Evolutionary conservation across 176 grass and related monocot genomes (phyloP).

Genomic region (Urochloa ruziziensis): DNA sequence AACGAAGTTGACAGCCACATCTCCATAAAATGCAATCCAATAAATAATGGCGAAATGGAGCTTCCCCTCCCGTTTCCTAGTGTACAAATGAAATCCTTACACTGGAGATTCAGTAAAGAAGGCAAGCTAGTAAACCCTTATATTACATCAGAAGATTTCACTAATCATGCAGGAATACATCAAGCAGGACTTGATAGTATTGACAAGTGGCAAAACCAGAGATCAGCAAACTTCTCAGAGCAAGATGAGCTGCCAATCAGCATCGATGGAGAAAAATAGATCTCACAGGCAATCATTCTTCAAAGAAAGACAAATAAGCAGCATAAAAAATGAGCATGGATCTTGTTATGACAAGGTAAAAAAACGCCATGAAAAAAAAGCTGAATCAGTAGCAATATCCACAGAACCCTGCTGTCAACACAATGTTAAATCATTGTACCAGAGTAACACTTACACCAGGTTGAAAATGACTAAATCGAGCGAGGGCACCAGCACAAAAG

Average conservation of each 20-base stretch:
- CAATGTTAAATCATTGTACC: conserved; percentile 39
- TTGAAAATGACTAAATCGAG: conserved; percentile 15
- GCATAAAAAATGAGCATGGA: background rate
- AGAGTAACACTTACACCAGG: conserved; percentile 25
- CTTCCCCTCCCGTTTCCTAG: background rate
- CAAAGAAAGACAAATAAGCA: background rate
- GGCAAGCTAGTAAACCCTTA: background rate
- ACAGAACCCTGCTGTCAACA: conserved; percentile 25
- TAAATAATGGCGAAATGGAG: background rate
- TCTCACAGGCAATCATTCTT: background rate
- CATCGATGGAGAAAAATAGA: background rate
- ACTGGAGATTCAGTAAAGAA: background rate
- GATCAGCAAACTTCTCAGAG: background rate
- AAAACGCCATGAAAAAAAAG: no score
- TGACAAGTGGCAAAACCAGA: background rate
- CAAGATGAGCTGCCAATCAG: background rate
- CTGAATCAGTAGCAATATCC: conserved; percentile 19
- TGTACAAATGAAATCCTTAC: background rate
- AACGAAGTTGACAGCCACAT: background rate
- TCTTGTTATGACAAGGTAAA: no score
- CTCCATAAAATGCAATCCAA: background rate
- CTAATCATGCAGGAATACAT: background rate
- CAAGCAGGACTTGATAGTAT: background rate
- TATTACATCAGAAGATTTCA: background rate
- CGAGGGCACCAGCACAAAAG: conserved; percentile 22